These are phyloP conservation scores for Calonectria pseudoturangicola DNA, from an alignment of 2,329 filamentous ascomycete genomes.

Conservation along the genomic window DNA sequence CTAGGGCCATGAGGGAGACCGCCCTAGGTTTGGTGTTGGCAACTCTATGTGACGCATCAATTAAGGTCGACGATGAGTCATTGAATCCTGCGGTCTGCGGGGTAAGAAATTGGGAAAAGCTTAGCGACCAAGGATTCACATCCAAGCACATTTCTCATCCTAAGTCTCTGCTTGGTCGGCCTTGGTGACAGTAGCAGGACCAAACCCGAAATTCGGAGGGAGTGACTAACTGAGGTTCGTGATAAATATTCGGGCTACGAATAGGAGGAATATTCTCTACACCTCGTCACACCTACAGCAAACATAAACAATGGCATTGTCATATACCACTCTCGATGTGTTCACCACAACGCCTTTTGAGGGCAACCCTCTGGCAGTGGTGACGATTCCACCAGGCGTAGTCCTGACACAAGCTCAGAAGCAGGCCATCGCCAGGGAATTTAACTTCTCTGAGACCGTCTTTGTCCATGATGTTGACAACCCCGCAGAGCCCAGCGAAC, in stretches of 20 bases:
- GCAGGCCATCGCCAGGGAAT: conserved; percentile 75
- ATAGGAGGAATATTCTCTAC: background rate
- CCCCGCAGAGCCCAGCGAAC: conserved; percentile 50
- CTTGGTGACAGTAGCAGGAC: too few species aligned
- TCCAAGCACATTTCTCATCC: background rate
- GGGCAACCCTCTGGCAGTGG: conserved; percentile 77
- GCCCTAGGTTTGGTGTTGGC: too few species aligned
- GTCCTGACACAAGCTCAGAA: conserved; percentile 69
- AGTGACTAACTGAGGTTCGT: background rate
- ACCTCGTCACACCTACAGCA: background rate
- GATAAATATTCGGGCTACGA: background rate
- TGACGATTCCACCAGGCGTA: conserved; percentile 66
- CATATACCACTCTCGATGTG: conserved; percentile 73
- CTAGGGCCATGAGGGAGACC: too few species aligned
- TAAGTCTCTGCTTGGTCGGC: background rate
- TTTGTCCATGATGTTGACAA: conserved; percentile 71
- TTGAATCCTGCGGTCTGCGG: background rate
- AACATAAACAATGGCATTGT: conserved; percentile 57
- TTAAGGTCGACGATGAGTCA: background rate
- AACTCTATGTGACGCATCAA: too few species aligned
- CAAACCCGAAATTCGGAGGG: background rate
- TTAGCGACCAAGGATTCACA: background rate
- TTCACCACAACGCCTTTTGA: conserved; percentile 70
- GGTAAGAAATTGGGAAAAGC: background rate
- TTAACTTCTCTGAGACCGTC: conserved; percentile 78